phyloP scores from a whole-genome alignment of 192 early-diverging fungal genomes.

The Backusella morwellensis region DNA sequence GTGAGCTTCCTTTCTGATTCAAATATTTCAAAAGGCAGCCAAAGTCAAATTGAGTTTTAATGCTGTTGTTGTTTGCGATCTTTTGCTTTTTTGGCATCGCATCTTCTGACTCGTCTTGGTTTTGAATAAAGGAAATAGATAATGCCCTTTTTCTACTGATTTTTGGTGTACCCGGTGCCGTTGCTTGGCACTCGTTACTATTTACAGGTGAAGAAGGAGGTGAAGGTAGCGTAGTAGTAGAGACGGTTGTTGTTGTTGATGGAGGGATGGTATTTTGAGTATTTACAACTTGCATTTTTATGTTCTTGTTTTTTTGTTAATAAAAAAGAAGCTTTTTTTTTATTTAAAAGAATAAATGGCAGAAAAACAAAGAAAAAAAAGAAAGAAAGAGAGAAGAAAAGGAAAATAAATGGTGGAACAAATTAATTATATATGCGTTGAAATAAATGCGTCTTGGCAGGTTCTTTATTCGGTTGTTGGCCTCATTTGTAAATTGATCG shows the following conservation, averaged over 20 bases:
- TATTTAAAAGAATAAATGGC: no score
- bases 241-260: background rate
- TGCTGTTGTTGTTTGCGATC: background rate
- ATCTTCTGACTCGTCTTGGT: background rate
- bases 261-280: background rate
- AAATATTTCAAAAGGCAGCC: constrained; percentile 4
- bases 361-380: background rate
- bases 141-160: background rate
- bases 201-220: constrained; percentile 24
- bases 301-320: background rate
- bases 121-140: constrained; percentile 2
- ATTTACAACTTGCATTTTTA: constrained; percentile 2
- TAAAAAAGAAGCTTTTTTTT: background rate
- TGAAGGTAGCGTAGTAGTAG: constrained; percentile 13
- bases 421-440: background rate
- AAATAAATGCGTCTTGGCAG: constrained; percentile 1
- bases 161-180: background rate
- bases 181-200: background rate
- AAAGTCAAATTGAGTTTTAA: background rate
- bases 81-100: constrained; percentile 6
- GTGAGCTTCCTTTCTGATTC: constrained; percentile 11
- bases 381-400: constrained; percentile 5
- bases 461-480: constrained; percentile 5
- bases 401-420: background rate
- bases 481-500: constrained; percentile 3